Percentiles rank a stretch among this genome's conserved stretches.
These are phyloP conservation scores for Poterioochromonas sp. DNA, from an alignment of 352 stramenopile species.

Conservation along the genomic window DNA sequence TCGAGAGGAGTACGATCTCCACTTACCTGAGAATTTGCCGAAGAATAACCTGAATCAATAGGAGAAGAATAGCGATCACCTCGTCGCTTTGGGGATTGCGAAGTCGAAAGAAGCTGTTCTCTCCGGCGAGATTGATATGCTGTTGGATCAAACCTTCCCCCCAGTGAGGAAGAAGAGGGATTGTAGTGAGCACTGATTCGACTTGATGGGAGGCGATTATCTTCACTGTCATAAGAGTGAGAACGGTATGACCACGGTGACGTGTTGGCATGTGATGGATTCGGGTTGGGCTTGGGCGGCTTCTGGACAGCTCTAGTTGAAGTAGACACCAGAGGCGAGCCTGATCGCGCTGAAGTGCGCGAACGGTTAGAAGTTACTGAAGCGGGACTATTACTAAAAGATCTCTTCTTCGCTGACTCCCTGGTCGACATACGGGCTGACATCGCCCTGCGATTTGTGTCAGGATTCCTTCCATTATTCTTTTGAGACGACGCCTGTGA, in stretches of 20 bases:
- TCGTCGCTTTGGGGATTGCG: background rate
- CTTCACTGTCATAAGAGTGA: no score
- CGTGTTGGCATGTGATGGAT: no score
- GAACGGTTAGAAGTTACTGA: no score
- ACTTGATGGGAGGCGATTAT: no score
- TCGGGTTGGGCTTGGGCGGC: no score
- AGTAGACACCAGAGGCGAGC: no score
- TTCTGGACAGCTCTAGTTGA: no score
- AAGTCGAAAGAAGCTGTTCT: background rate
- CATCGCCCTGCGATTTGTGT: background rate
- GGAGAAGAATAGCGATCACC: background rate
- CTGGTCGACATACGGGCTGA: no score
- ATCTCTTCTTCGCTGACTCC: no score
- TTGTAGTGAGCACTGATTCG: background rate
- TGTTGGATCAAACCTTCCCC: constrained; percentile 10
- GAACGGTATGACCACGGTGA: no score
- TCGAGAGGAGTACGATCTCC: background rate
- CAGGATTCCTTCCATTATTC: background rate
- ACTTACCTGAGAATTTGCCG: background rate
- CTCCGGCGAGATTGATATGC: background rate
- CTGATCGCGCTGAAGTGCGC: no score
- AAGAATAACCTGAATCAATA: background rate
- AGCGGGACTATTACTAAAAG: no score
- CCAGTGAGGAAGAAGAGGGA: constrained; percentile 3
- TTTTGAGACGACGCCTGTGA: background rate